phyloP scores from a whole-genome alignment of 345 rosid genomes.

The Ailanthus altissimus region DNA sequence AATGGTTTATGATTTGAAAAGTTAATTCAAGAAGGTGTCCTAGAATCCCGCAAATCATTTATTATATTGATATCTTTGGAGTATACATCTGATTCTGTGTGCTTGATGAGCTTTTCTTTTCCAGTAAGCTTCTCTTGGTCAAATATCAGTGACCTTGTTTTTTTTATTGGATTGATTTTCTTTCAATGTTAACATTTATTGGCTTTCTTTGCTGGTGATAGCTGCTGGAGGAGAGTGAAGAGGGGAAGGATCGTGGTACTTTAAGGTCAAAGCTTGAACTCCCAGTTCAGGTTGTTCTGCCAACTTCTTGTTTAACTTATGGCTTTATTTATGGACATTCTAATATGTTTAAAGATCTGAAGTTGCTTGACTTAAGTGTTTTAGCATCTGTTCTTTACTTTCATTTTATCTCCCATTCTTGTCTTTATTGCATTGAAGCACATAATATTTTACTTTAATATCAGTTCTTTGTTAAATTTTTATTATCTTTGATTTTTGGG shows the following conservation, averaged over 20 bases:
- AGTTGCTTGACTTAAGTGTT: constrained; percentile 9
- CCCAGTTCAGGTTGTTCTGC: constrained; percentile 83
- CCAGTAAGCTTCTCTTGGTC: neutral
- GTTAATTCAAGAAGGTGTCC: neutral
- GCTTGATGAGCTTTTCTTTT: neutral
- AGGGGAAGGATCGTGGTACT: constrained; percentile 82
- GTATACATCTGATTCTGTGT: constrained; percentile 8
- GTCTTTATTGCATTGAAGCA: constrained; percentile 12
- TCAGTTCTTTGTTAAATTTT: neutral
- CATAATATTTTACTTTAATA: neutral
- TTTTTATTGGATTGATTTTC: constrained; percentile 15
- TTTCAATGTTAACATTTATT: constrained; percentile 12
- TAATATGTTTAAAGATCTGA: constrained; percentile 2
- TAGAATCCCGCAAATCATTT: neutral
- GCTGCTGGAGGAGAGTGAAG: constrained; percentile 95
- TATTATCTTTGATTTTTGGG: neutral
- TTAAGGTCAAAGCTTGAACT: constrained; percentile 98
- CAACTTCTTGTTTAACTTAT: constrained; percentile 9
- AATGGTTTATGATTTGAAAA: neutral
- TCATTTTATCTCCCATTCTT: neutral
- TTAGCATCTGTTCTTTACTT: neutral
- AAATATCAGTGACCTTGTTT: neutral
- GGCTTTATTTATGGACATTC: neutral
- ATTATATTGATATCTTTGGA: neutral
- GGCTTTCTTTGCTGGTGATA: constrained; percentile 34